Evolutionary conservation across 1,284 basidiomycete species (phyloP), one percentile per base, ranked within the genome.

Genomic region (Sparassis latifolia): DNA sequence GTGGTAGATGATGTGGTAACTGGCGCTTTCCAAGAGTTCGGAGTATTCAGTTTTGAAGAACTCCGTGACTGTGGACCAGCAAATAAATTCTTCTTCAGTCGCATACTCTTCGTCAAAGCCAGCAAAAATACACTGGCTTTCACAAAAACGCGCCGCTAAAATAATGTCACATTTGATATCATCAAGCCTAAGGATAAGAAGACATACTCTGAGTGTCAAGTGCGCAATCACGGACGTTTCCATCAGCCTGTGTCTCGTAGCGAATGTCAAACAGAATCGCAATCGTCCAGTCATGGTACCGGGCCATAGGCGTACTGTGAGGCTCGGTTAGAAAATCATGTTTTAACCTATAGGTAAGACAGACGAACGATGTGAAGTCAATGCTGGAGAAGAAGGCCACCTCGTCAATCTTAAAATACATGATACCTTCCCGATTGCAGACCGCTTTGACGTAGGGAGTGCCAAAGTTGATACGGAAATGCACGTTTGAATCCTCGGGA

Each of bases 381-480:
- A 51, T 53, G 33, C 43, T 47, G 1, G 57, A 50, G 52, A 61
- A 66, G 51, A 67, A 65, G 12, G 52, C 42, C 12, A 66, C 50
- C 31, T 66, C 62, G 33, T 65, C 59, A 32, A 69, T 51, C 41
- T 56, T 54, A 56, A 68, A 64, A 50, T 59, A 60, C 2, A 68
- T 29, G 30, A 69, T 54, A n/a, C 64, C 62, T 55, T 69, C 68
- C 10, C 54, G 54, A n/a, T 61, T 52, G 52, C 68, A 69, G 6
- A 69, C 50, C 2, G 65, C 58, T 30, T 55, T 55, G 52, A 69
- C 58, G 32, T 55, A 55, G 3, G 67, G 65, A 2, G 66, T 55
- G 7, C 62, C 63, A 31, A 69, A 58, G 42, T 54, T 55, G 39
- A 68, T 47, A 30, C 60, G 59, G 59, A 65, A 65, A 46, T 63